These are phyloP conservation scores for Marasmius tenuissimus DNA, from an alignment of 1,284 basidiomycete genomes.

Conservation along the genomic window DNA sequence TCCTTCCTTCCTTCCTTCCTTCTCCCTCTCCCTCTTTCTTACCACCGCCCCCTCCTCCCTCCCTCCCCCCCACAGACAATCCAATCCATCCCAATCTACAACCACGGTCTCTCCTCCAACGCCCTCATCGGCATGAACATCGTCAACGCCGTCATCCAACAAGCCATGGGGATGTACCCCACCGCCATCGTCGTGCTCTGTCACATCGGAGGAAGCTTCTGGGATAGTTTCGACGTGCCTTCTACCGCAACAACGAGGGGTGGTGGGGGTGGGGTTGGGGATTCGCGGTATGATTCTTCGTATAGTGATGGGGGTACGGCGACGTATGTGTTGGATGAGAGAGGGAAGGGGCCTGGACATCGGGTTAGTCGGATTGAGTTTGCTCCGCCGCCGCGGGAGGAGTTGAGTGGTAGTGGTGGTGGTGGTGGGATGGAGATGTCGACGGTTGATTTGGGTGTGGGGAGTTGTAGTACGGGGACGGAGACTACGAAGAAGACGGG, in stretches of 20 bases:
- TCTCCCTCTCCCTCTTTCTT: not conserved
- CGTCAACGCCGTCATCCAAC: constrained; percentile 28
- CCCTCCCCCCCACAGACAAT: constrained; percentile 18
- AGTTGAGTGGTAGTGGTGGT: too few relatives aligned
- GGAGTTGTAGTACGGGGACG: not conserved
- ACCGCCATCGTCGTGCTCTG: constrained; percentile 29
- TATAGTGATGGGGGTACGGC: too few relatives aligned
- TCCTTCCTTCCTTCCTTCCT: not conserved
- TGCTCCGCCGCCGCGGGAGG: not conserved
- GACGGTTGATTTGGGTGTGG: not conserved
- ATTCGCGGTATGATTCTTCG: too few relatives aligned
- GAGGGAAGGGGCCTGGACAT: not conserved
- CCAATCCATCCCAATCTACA: constrained; percentile 29
- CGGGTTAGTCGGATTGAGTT: not conserved
- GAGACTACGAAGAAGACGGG: too few relatives aligned
- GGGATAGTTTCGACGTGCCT: constrained; percentile 12
- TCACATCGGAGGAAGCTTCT: constrained; percentile 25
- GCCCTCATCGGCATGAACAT: constrained; percentile 24
- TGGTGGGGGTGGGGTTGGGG: too few relatives aligned
- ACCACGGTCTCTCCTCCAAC: constrained; percentile 16
- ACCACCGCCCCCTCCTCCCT: not conserved
- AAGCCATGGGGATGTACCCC: constrained; percentile 30
- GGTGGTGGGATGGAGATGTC: too few relatives aligned
- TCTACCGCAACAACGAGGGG: not conserved
- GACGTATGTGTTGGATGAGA: not conserved